A percentile compares a stretch with the other conserved stretches of the same genome.
Conservation (phyloP, 108 stramenopile species). For the Schizochytrium sp. region DNA sequence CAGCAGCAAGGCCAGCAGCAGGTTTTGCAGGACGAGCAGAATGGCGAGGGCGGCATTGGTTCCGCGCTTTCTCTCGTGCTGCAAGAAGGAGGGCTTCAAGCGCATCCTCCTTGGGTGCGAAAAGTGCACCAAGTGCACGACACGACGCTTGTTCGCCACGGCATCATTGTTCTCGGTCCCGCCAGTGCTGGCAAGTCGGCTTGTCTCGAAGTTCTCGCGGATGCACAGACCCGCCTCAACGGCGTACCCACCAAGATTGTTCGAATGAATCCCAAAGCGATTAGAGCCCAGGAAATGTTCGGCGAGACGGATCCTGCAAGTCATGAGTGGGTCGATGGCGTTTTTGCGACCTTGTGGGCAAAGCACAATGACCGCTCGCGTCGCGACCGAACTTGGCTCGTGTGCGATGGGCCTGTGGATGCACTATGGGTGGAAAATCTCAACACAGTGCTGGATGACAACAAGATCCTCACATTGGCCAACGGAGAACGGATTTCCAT, state of each 20-base stretch:
- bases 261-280: conserved; percentile 59
- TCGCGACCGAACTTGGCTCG: conserved; percentile 43
- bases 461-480: conserved; percentile 56
- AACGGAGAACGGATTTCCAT: conserved; percentile 61
- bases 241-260: conserved; percentile 39
- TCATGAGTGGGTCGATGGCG: conserved; percentile 60
- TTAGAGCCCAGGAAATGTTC: conserved; percentile 53
- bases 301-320: conserved; percentile 51
- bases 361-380: conserved; percentile 54
- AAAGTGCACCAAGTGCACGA: conserved; percentile 59
- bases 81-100: conserved; percentile 28
- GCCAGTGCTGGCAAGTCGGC: conserved; percentile 50
- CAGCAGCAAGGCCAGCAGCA: background rate
- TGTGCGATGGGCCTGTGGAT: conserved; percentile 59
- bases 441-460: conserved; percentile 62
- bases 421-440: conserved; percentile 62
- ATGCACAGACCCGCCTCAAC: conserved; percentile 24
- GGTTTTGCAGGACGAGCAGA: background rate
- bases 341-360: conserved; percentile 57
- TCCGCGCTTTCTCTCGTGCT: conserved; percentile 1
- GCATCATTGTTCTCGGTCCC: conserved; percentile 58
- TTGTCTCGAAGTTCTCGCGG: conserved; percentile 34
- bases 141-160: conserved; percentile 55
- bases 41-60: conserved; percentile 24
- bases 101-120: conserved; percentile 42